phyloP scores from a whole-genome alignment of 139 green algal species.

The Picochlorum costavermella region DNA sequence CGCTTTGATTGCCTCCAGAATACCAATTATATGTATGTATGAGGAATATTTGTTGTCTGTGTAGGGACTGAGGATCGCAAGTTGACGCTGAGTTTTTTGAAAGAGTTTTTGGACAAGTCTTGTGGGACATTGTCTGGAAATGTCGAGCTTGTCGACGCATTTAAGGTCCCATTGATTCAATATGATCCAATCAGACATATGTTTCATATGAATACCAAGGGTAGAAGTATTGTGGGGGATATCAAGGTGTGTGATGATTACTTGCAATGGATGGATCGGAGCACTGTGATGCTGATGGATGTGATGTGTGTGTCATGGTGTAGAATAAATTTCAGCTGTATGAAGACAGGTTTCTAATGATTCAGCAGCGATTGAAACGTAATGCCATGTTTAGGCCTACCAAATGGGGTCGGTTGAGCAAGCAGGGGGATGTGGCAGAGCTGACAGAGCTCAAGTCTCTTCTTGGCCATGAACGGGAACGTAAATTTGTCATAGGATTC shows the following conservation, averaged over 20 bases:
- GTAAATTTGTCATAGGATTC: constrained; percentile 63
- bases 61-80: constrained; percentile 22
- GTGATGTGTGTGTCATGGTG: neutral
- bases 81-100: constrained; percentile 28
- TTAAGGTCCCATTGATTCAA: constrained; percentile 41
- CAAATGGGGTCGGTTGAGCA: constrained; percentile 12
- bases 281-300: constrained; percentile 13
- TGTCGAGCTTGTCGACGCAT: constrained; percentile 43
- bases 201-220: constrained; percentile 21
- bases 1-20: neutral
- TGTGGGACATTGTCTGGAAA: neutral
- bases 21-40: no score
- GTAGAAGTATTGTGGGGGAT: constrained; percentile 31
- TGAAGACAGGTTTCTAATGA: constrained; percentile 53
- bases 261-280: neutral
- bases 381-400: constrained; percentile 47
- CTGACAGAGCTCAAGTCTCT: constrained; percentile 72
- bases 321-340: constrained; percentile 69
- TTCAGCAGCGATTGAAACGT: constrained; percentile 63
- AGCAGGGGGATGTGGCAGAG: constrained; percentile 22
- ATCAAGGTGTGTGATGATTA: constrained; percentile 12
- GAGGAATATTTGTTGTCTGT: neutral
- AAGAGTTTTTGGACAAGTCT: constrained; percentile 19
- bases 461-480: constrained; percentile 48
- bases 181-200: constrained; percentile 52